These are phyloP conservation scores for Cyberlindnera veronae DNA, from an alignment of 805 yeast genomes.

Conservation along the genomic window DNA sequence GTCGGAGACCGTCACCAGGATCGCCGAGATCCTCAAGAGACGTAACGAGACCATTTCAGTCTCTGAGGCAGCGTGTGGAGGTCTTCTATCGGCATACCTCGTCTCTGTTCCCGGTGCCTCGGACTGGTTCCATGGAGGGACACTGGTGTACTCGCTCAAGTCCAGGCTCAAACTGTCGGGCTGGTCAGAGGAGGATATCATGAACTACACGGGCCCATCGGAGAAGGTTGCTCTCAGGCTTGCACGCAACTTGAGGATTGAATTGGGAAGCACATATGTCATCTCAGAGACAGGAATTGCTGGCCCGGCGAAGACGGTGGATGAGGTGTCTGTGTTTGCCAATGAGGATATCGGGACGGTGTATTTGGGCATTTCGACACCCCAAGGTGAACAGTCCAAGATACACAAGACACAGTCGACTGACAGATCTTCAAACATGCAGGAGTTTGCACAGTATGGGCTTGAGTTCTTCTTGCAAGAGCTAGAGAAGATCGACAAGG, in stretches of 20 bases:
- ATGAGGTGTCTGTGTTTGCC: slow-evolving; percentile 34
- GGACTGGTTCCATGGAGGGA: slow-evolving; percentile 77
- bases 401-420: slow-evolving; percentile 41
- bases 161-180: slow-evolving; percentile 75
- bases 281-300: slow-evolving; percentile 88
- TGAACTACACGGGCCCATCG: slow-evolving; percentile 75
- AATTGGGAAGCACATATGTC: slow-evolving; percentile 78
- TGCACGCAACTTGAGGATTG: slow-evolving; percentile 76
- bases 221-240: slow-evolving; percentile 69
- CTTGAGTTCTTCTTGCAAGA: slow-evolving; percentile 54
- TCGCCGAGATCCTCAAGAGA: slow-evolving; percentile 51
- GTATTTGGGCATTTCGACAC: slow-evolving; percentile 68
- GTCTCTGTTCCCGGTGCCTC: slow-evolving; percentile 88
- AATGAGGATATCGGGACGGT: slow-evolving; percentile 58
- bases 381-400: slow-evolving; percentile 49
- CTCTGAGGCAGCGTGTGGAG: slow-evolving; percentile 90
- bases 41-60: slow-evolving; percentile 68
- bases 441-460: slow-evolving; percentile 65
- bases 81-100: slow-evolving; percentile 72
- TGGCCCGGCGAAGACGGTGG: slow-evolving; percentile 52
- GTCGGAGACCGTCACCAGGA: slow-evolving; percentile 46
- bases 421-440: slow-evolving; percentile 70
- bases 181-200: slow-evolving; percentile 70
- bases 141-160: slow-evolving; percentile 71
- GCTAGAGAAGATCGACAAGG: slow-evolving; percentile 30